These are phyloP conservation scores for Trichoderma polysporum DNA, from an alignment of 2,329 filamentous ascomycete species.

Conservation along the genomic window DNA sequence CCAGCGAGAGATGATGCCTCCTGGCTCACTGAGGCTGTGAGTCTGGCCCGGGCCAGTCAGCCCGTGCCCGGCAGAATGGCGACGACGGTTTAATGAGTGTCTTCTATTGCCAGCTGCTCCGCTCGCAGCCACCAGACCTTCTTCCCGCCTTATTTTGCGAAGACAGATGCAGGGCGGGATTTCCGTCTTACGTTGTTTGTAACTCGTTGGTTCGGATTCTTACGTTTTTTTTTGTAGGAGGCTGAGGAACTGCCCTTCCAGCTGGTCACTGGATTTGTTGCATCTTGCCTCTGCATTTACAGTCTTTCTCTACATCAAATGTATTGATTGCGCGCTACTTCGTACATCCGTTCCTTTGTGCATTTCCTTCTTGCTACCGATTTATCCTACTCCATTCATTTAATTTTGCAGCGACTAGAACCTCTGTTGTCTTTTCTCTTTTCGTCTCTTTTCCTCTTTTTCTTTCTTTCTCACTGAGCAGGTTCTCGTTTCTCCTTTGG, in stretches of 20 bases:
- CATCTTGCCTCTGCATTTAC: background rate
- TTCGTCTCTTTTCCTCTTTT: background rate
- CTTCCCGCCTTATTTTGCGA: background rate
- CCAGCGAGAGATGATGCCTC: background rate
- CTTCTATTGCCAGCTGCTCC: background rate
- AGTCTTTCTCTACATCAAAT: background rate
- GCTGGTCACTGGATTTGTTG: slow-evolving; percentile 14
- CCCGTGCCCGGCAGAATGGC: background rate
- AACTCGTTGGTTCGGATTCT: background rate
- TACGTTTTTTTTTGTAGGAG: background rate
- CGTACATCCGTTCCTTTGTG: background rate
- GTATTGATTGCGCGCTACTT: slow-evolving; percentile 1
- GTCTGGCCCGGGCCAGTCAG: background rate
- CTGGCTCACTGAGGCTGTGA: background rate
- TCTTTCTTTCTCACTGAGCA: background rate
- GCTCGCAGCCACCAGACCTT: background rate
- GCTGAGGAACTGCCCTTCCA: slow-evolving; percentile 11
- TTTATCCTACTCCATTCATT: background rate
- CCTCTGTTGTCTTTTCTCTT: background rate
- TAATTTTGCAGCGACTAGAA: slow-evolving; percentile 3
- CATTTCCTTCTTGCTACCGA: background rate
- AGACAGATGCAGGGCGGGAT: slow-evolving; percentile 4
- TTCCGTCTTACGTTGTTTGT: slow-evolving; percentile 2
- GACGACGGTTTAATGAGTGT: background rate
- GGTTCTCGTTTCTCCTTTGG: background rate